phyloP scores from a whole-genome alignment of 2,329 filamentous ascomycete species.

The Talaromyces sp. region DNA sequence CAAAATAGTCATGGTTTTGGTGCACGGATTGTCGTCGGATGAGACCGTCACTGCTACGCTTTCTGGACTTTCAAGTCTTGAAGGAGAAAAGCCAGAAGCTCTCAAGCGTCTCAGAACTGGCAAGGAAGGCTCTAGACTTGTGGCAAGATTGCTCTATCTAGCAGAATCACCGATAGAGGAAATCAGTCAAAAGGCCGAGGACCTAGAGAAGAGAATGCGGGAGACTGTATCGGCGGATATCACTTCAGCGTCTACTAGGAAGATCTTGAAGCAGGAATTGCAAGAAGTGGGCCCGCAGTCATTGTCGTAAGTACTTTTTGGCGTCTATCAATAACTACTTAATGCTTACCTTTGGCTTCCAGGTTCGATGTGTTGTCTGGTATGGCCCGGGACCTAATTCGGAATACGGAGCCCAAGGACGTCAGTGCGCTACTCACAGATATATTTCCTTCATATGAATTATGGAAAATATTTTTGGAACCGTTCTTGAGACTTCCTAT shows the following conservation, averaged over 20 bases:
- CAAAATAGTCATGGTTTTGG: constrained; percentile 33
- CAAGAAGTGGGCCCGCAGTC: constrained; percentile 40
- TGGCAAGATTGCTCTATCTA: constrained; percentile 50
- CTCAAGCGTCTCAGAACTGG: constrained; percentile 42
- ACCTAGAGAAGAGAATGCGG: constrained; percentile 31
- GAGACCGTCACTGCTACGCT: constrained; percentile 30
- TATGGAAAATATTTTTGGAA: constrained; percentile 62
- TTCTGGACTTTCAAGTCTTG: constrained; percentile 45
- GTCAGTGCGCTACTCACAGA: constrained; percentile 29
- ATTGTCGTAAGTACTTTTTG: constrained; percentile 39
- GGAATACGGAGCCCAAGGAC: constrained; percentile 26
- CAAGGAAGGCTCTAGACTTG: constrained; percentile 45
- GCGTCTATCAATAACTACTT: neutral
- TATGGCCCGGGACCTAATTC: constrained; percentile 48
- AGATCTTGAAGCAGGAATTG: constrained; percentile 50
- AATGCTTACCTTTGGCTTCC: constrained; percentile 26
- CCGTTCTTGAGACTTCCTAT: constrained; percentile 44
- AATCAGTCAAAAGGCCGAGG: constrained; percentile 40
- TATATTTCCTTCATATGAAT: constrained; percentile 58
- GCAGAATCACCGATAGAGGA: constrained; percentile 50
- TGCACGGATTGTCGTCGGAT: constrained; percentile 40
- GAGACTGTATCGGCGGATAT: constrained; percentile 34
- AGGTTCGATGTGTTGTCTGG: constrained; percentile 54
- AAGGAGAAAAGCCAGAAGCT: constrained; percentile 39
- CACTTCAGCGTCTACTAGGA: constrained; percentile 44